Percentiles rank a stretch among this genome's conserved stretches.
These are phyloP conservation scores for Trichoderma parareesei DNA, from an alignment of 495 filamentous ascomycete species.

Conservation along the genomic window DNA sequence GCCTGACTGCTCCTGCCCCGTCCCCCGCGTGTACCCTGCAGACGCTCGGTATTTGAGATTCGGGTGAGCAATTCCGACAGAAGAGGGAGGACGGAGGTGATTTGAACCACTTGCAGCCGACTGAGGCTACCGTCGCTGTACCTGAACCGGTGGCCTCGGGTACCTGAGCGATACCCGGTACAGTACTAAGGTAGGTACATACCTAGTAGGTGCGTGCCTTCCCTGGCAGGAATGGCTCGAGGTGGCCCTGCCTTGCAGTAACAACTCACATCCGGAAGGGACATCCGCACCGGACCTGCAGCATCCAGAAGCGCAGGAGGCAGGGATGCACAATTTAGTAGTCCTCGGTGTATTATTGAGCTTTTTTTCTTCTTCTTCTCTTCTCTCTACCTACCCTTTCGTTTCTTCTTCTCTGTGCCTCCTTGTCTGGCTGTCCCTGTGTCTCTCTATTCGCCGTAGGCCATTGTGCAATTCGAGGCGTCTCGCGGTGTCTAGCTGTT, in stretches of 20 bases:
- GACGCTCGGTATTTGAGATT: too few species aligned
- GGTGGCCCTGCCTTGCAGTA: neutral
- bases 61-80: too few species aligned
- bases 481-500: neutral
- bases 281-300: neutral
- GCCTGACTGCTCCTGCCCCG: neutral
- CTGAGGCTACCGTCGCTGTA: too few species aligned
- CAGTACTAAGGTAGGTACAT: neutral
- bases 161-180: neutral
- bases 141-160: neutral
- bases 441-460: neutral
- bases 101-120: neutral
- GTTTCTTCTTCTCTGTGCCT: neutral
- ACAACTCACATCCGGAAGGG: slow-evolving; percentile 7
- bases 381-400: neutral
- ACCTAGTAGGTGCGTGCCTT: too few species aligned
- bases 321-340: neutral
- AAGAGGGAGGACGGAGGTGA: neutral
- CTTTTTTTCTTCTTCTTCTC: neutral
- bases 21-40: neutral
- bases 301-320: neutral
- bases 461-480: too few species aligned
- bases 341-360: neutral
- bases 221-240: too few species aligned
- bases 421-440: neutral